These are phyloP conservation scores for Viola odorata DNA, from an alignment of 345 rosid genomes.

Conservation along the genomic window DNA sequence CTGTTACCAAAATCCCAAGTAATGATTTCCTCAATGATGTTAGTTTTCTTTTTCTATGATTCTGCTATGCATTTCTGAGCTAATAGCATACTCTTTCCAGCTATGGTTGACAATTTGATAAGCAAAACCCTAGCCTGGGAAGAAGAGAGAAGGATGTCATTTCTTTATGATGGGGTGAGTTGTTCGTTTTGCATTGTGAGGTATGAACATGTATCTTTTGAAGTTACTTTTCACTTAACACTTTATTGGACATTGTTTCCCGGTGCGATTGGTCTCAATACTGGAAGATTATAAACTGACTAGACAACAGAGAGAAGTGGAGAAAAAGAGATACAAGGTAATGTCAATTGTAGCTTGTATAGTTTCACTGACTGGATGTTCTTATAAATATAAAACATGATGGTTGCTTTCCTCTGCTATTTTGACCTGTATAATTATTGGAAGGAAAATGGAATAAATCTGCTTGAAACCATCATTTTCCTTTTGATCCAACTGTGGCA, in stretches of 20 bases:
- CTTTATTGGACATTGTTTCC: constrained; percentile 12
- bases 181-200: neutral
- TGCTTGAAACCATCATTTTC: neutral
- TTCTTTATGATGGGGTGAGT: constrained; percentile 92
- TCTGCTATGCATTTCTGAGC: constrained; percentile 5
- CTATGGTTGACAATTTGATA: constrained; percentile 77
- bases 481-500: neutral
- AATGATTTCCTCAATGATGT: constrained; percentile 12
- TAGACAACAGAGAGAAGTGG: constrained; percentile 77
- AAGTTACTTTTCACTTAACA: neutral
- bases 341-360: neutral
- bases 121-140: constrained; percentile 78
- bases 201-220: neutral
- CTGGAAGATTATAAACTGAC: constrained; percentile 83
- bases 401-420: neutral
- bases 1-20: constrained; percentile 86
- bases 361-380: neutral
- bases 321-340: constrained; percentile 86
- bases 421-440: neutral
- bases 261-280: constrained; percentile 75
- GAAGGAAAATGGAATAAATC: neutral
- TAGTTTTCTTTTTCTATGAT: constrained; percentile 1
- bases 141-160: constrained; percentile 47
- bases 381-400: neutral
- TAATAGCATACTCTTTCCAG: constrained; percentile 36